A percentile compares a stretch with the other conserved stretches of the same genome.
Evolutionary conservation across 2,329 filamentous ascomycete species (phyloP).

Genomic region (Claviceps sorghi): DNA sequence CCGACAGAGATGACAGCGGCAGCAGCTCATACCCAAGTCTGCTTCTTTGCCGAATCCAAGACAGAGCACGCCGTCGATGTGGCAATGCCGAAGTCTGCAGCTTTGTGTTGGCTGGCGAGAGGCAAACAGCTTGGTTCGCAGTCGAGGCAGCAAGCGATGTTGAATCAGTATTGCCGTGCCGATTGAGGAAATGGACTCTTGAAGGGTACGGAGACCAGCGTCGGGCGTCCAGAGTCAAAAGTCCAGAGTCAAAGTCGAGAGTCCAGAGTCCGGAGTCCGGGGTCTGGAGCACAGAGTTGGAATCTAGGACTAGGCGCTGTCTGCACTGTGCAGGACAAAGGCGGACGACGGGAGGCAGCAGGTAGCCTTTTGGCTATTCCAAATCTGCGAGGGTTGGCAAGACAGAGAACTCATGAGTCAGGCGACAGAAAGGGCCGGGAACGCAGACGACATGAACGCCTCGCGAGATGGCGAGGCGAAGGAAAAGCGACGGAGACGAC

Average conservation of each 20-base stretch:
- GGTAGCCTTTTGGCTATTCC: not conserved
- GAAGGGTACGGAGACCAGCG: too few relatives aligned
- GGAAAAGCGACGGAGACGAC: not conserved
- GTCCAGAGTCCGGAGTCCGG: too few relatives aligned
- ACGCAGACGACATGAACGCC: not conserved
- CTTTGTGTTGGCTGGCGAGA: not conserved
- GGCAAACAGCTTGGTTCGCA: not conserved
- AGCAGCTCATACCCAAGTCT: not conserved
- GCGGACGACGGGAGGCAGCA: not conserved
- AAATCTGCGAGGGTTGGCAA: not conserved
- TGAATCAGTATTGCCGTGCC: not conserved
- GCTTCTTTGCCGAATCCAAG: not conserved
- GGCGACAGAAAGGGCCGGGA: too few relatives aligned
- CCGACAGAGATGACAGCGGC: not conserved
- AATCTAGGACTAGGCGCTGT: not conserved
- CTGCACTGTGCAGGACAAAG: not conserved
- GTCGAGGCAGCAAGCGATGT: not conserved
- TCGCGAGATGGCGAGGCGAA: not conserved
- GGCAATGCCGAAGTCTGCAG: conserved; percentile 1
- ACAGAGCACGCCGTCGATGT: not conserved
- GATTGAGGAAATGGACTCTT: not conserved
- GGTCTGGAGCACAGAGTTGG: too few relatives aligned
- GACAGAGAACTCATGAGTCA: not conserved
- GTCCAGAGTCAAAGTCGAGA: too few relatives aligned
- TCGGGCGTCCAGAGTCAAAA: too few relatives aligned